Base-by-base conservation (phyloP, 257 asterid genomes). In the Phtheirospermum japonicum region DNA sequence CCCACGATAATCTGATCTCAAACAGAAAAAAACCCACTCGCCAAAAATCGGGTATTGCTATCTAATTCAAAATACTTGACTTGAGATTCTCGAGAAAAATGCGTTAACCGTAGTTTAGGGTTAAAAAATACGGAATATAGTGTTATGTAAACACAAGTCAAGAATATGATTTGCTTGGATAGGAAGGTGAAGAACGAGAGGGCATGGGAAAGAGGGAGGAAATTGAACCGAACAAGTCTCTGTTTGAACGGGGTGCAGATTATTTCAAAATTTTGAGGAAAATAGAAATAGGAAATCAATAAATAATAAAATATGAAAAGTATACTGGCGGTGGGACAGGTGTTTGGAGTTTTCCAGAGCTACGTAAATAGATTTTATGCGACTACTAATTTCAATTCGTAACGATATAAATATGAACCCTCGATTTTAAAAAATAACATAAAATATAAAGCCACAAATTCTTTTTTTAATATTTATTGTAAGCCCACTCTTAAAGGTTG, bases 161-260 rank as follows among this genome's bases (percentile, higher is more conserved):
- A 40, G 46, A 43, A 40, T 54, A 39, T n/a, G 70, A 4, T 37
- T 54, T 40, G 67, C 63, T 65, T 54, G 63, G 56, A 26, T 9
- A 26, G 19, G 70, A 28, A 40, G 70, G 45, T 30, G 53, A 65
- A 7, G 54, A 54, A 28, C 2, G 11, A 16, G 31, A 26, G 32
- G 18, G 59, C 13, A 4, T 0, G n/a, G 50, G 59, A 48, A 32
- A 14, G 57, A 20, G 0, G 52, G 48, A 59, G 26, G 54, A 60
- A 60, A 40, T 12, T 60, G 39, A 20, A 60, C 28, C 28, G 1
- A 23, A 23, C 3, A 7, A 5, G 46, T 57, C 26, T 57, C 0
- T 36, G 46, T 57, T 36, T 57, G 63, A 36, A 57, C 18, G 4
- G 13, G 9, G 28, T 17, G 49, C 42, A 26, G 39, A 40, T 60